Evolutionary conservation across 257 asterid species (phyloP).

Genomic region (Fraxinus americana): DNA sequence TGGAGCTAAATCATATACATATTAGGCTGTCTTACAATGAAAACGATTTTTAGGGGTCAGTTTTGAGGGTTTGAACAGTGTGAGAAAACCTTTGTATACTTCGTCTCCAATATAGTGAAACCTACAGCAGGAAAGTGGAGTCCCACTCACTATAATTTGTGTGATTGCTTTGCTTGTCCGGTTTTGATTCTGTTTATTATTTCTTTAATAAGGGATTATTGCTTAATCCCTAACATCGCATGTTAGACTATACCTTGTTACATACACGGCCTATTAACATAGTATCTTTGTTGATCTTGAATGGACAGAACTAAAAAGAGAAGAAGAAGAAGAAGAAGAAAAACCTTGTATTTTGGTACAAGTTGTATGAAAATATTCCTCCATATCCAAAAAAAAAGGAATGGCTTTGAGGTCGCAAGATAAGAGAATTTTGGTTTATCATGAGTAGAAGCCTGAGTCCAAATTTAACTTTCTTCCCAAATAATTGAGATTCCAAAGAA

Average conservation of each 20-base stretch:
- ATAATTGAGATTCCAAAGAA: slow-evolving; percentile 15
- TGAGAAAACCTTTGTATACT: no score
- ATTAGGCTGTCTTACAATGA: not conserved
- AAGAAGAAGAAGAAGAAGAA: not conserved
- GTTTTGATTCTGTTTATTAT: no score
- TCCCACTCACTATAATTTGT: not conserved
- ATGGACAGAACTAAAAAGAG: not conserved
- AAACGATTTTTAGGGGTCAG: no score
- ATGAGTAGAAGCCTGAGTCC: not conserved
- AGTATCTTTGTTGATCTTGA: not conserved
- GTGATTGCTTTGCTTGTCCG: not conserved
- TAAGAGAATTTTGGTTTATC: not conserved
- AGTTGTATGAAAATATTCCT: not conserved
- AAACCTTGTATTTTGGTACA: not conserved
- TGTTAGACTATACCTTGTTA: not conserved
- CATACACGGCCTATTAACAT: not conserved
- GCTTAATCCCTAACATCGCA: not conserved
- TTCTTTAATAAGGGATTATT: no score
- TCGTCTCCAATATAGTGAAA: no score
- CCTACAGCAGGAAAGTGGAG: no score
- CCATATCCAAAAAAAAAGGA: not conserved
- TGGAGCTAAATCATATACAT: not conserved
- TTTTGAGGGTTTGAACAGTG: no score
- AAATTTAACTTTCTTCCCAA: slow-evolving; percentile 5
- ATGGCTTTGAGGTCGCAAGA: not conserved